Percentiles rank a stretch among this genome's conserved stretches.
Conservation (phyloP, 352 stramenopile genomes). For the Pseudoperonospora humuli region DNA sequence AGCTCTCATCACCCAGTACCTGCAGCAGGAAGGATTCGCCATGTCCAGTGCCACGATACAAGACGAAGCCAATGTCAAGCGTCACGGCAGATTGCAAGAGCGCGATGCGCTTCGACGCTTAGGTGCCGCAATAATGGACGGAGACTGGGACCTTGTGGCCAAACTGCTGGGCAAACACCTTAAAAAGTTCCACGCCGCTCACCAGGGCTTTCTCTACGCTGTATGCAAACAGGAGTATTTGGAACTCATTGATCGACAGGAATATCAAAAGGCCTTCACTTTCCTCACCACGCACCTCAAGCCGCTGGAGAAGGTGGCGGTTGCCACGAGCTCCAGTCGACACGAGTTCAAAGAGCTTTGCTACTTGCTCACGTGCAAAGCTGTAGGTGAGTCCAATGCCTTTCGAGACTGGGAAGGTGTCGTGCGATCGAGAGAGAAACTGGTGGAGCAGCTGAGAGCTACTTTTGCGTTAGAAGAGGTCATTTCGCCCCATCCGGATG, state of each 20-base stretch:
- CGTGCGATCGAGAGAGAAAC: constrained; percentile 68
- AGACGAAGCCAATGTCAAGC: constrained; percentile 83
- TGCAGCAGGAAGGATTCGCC: constrained; percentile 72
- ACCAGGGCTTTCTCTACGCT: constrained; percentile 84
- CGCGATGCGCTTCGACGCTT: constrained; percentile 67
- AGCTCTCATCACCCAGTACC: constrained; percentile 81
- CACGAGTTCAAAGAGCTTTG: constrained; percentile 86
- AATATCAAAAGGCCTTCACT: constrained; percentile 87
- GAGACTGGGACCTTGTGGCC: constrained; percentile 80
- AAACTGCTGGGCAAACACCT: constrained; percentile 79
- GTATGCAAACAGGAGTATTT: constrained; percentile 87
- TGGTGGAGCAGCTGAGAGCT: constrained; percentile 74
- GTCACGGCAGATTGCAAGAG: constrained; percentile 62
- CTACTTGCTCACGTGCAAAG: constrained; percentile 86
- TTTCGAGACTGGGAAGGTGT: constrained; percentile 85
- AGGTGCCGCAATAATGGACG: constrained; percentile 65
- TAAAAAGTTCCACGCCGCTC: constrained; percentile 65
- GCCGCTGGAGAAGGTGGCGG: constrained; percentile 77
- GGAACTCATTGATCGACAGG: constrained; percentile 81
- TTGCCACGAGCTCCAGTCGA: constrained; percentile 50
- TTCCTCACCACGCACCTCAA: constrained; percentile 87
- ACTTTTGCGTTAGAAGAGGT: constrained; percentile 79
- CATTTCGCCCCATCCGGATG: constrained; percentile 39
- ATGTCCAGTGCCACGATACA: constrained; percentile 81
- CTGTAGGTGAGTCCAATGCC: constrained; percentile 66